These are phyloP conservation scores for Astrephomene gubernaculifera DNA, from an alignment of 139 green algal genomes.

Conservation along the genomic window DNA sequence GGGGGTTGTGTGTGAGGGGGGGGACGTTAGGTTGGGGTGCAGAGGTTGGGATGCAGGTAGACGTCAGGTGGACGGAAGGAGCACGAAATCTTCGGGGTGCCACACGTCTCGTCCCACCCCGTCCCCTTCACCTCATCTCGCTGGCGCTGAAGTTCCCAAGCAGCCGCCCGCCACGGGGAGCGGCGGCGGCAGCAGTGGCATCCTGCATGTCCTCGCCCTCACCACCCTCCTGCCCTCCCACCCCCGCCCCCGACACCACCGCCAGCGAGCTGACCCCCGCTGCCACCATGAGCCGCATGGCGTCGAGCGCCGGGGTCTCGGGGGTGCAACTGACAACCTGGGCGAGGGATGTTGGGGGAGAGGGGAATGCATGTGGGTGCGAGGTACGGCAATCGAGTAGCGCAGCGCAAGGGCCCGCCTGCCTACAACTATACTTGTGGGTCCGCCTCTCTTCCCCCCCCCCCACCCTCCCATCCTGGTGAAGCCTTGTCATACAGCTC, in stretches of 20 bases:
- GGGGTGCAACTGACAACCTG: slow-evolving; percentile 58
- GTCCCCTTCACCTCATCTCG: slow-evolving; percentile 57
- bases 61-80: too few species aligned
- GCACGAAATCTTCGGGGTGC: too few species aligned
- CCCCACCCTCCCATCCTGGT: too few species aligned
- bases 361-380: neutral
- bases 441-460: too few species aligned
- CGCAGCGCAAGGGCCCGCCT: neutral
- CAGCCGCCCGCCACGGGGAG: slow-evolving; percentile 25
- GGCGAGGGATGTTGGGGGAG: neutral
- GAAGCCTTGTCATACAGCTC: too few species aligned
- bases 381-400: neutral
- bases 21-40: too few species aligned
- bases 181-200: neutral
- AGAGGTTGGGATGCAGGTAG: too few species aligned
- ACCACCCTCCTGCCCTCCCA: neutral
- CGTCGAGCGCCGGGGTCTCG: slow-evolving; percentile 71
- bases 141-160: slow-evolving; percentile 68
- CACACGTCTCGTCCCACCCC: neutral
- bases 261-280: slow-evolving; percentile 44
- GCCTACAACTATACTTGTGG: too few species aligned
- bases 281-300: slow-evolving; percentile 68
- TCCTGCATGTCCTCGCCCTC: too few species aligned
- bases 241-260: slow-evolving; percentile 30
- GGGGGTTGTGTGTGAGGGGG: neutral